Evolutionary conservation across 2,329 filamentous ascomycete genomes (phyloP), one percentile per base, ranked within the genome.

Genomic region (Verticillium nubilum): DNA sequence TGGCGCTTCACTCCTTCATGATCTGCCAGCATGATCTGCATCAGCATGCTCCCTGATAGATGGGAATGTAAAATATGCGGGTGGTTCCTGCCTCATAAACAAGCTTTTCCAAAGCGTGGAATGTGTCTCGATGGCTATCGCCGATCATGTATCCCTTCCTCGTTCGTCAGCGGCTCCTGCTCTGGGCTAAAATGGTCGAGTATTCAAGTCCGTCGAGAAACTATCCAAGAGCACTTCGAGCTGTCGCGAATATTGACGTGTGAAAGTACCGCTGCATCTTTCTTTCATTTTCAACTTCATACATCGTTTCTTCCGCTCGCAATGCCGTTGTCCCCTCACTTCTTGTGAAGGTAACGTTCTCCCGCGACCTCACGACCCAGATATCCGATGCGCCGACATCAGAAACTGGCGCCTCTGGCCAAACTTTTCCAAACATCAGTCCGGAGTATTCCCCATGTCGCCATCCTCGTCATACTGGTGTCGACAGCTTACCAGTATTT

Each of bases 401-500:
- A 47, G 12, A 47, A 23, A 47, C n/a, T n/a, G 42, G 42, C 42
- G 42, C 42, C 42, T 5, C n/a, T 23, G 42, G 42, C 42, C 42
- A 47, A 47, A 19, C 23, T 25, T 12, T 10, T 47, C 6, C 42
- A n/a, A 23, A 19, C 5, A 1, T 23, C 12, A 10, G 0, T 47
- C 1, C 42, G n/a, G 13, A 23, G 23, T 5, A 9, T 23, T n/a
- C 42, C 19, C 6, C 19, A n/a, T 9, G n/a, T 47, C 42, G 19
- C 62, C 33, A 55, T 63, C 28, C 19, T 56, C 7, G 33, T 64
- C 37, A 23, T 62, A n/a, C 26, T 64, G 28, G 25, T 60, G 5
- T 61, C 58, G n/a, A 47, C 56, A 23, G 54, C 57, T 31, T 61
- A 62, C 54, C 61, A 64, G 53, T 63, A 62, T 52, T 58, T 61